phyloP scores from a whole-genome alignment of 768 basidiomycete species.

The Trametes maxima region DNA sequence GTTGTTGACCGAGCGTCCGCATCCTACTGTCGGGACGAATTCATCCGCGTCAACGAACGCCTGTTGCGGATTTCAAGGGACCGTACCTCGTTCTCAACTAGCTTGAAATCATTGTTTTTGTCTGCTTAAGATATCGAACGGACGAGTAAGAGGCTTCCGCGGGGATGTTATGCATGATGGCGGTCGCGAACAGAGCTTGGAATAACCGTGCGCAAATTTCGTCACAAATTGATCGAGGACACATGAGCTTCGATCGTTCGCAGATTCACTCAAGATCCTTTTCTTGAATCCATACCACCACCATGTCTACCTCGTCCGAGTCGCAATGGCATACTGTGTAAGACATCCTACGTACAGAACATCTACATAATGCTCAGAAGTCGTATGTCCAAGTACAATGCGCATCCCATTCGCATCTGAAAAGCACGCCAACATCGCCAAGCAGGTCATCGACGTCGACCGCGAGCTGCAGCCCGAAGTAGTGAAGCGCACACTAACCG shows the following conservation, averaged over 20 bases:
- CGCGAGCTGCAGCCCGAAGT: slow-evolving; percentile 79
- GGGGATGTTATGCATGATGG: neutral
- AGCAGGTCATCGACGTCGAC: slow-evolving; percentile 86
- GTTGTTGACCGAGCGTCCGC: too few species aligned
- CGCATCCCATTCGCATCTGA: slow-evolving; percentile 76
- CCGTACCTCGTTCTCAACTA: too few species aligned
- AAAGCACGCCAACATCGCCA: slow-evolving; percentile 80
- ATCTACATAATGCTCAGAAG: neutral
- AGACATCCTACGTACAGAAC: slow-evolving; percentile 25
- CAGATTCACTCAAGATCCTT: neutral
- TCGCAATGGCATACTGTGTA: slow-evolving; percentile 59
- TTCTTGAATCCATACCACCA: slow-evolving; percentile 19
- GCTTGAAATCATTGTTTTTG: too few species aligned
- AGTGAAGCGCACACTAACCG: slow-evolving; percentile 69
- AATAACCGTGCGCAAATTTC: neutral
- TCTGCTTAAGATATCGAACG: too few species aligned
- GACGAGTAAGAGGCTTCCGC: too few species aligned
- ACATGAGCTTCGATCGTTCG: neutral
- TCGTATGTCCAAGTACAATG: slow-evolving; percentile 49
- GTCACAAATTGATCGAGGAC: neutral
- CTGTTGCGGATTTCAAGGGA: too few species aligned
- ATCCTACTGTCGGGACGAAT: too few species aligned
- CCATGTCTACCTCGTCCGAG: slow-evolving; percentile 28
- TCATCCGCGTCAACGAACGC: too few species aligned
- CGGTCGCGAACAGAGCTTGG: neutral